A percentile compares a stretch with the other conserved stretches of the same genome.
phyloP scores from a whole-genome alignment of 148 eudicot genomes.

The Vaccinium vitisidaea region DNA sequence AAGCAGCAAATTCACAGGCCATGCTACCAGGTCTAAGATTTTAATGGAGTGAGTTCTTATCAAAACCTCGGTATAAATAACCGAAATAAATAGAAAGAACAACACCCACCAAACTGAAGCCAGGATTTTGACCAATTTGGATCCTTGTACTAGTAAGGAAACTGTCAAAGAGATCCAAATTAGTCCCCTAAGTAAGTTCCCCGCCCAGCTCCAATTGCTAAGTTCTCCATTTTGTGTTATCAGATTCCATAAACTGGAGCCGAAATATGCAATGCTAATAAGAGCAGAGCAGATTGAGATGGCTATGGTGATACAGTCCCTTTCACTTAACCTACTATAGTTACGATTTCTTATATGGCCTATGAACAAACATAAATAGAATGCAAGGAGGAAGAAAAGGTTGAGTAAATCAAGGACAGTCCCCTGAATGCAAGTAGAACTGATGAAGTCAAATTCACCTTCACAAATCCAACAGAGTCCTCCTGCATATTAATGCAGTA shows the following conservation, averaged over 20 bases:
- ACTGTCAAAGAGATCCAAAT: slow-evolving; percentile 49
- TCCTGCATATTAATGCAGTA: slow-evolving; percentile 24
- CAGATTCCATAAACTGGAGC: slow-evolving; percentile 26
- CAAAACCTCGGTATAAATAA: slow-evolving; percentile 29
- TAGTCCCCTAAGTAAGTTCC: slow-evolving; percentile 32
- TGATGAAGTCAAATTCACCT: slow-evolving; percentile 24
- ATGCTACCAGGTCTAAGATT: slow-evolving; percentile 35
- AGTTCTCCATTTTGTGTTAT: slow-evolving; percentile 5
- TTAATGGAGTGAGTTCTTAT: slow-evolving; percentile 17
- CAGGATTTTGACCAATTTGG: slow-evolving; percentile 34
- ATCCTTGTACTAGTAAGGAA: slow-evolving; percentile 36
- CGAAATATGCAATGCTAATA: slow-evolving; percentile 35
- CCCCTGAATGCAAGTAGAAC: slow-evolving; percentile 34
- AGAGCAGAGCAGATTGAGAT: slow-evolving; percentile 40
- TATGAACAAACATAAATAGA: slow-evolving; percentile 28
- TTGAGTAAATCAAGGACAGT: slow-evolving; percentile 37
- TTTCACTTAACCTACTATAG: slow-evolving; percentile 10
- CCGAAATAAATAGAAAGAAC: slow-evolving; percentile 45
- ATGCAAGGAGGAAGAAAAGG: slow-evolving; percentile 34
- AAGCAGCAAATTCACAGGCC: slow-evolving; percentile 52
- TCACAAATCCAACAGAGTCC: slow-evolving; percentile 27
- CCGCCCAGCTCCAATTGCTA: slow-evolving; percentile 25
- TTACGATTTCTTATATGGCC: slow-evolving; percentile 13
- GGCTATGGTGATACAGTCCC: slow-evolving; percentile 22
- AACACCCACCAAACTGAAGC: slow-evolving; percentile 48